A percentile compares a stretch with the other conserved stretches of the same genome.
Conservation (phyloP, 192 early-diverging fungal genomes). For the Umbelopsis vinacea region DNA sequence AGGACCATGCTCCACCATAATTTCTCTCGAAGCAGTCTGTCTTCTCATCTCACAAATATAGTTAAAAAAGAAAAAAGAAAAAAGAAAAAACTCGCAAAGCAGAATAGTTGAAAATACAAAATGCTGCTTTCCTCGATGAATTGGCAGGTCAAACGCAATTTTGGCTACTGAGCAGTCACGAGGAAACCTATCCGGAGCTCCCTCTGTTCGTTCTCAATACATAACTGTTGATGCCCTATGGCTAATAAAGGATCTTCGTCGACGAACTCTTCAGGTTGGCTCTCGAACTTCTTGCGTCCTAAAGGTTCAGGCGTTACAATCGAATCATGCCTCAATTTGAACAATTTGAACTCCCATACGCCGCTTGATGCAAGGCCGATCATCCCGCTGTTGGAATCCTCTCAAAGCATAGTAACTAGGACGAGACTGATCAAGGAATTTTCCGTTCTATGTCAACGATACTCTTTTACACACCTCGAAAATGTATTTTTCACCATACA, state of each 20-base stretch:
- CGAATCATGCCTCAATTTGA: conserved; percentile 41
- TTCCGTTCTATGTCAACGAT: conserved; percentile 47
- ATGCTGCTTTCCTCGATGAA: too few species aligned
- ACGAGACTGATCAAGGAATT: conserved; percentile 54
- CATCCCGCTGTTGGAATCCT: conserved; percentile 44
- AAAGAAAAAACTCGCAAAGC: too few species aligned
- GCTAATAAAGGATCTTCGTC: conserved; percentile 12
- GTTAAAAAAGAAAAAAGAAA: too few species aligned
- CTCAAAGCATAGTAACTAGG: conserved; percentile 43
- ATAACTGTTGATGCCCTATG: neutral
- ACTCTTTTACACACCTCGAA: conserved; percentile 56
- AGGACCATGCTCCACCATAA: neutral
- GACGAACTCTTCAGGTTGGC: conserved; percentile 27
- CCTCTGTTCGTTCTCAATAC: neutral
- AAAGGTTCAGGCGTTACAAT: conserved; percentile 33
- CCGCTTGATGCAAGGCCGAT: conserved; percentile 58
- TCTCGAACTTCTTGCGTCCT: conserved; percentile 37
- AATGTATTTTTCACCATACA: conserved; percentile 57
- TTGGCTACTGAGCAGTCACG: neutral
- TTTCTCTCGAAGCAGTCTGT: too few species aligned
- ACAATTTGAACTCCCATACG: conserved; percentile 25
- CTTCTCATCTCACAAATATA: too few species aligned
- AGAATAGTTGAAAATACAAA: too few species aligned
- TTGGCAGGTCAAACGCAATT: too few species aligned
- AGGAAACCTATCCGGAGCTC: neutral